Evolutionary conservation across 75 land plant species (phyloP).

Genomic region (Sequoia sempervirens): DNA sequence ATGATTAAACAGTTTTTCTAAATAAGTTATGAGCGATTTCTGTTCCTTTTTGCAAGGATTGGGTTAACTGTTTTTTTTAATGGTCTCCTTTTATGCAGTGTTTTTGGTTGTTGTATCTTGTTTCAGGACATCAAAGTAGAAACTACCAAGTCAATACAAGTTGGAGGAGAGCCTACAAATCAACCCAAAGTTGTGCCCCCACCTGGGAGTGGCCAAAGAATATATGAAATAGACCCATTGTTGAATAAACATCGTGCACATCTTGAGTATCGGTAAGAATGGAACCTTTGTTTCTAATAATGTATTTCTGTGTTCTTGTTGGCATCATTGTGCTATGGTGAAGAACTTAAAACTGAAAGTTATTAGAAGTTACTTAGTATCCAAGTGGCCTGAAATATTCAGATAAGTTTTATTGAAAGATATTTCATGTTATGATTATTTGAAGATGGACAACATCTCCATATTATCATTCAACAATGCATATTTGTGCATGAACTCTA

Average conservation of each 20-base stretch:
- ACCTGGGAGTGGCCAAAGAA: slow-evolving; percentile 77
- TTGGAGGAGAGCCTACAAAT: slow-evolving; percentile 3
- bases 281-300: background rate
- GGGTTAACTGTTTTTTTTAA: background rate
- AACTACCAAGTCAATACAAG: slow-evolving; percentile 2
- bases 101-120: background rate
- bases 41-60: slow-evolving; percentile 3
- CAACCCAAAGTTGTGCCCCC: slow-evolving; percentile 52
- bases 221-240: slow-evolving; percentile 79
- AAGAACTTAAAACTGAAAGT: too few relatives aligned
- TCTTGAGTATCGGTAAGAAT: slow-evolving; percentile 82
- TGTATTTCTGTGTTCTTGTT: background rate
- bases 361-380: too few relatives aligned
- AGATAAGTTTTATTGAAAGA: background rate
- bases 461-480: background rate
- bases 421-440: background rate
- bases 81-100: background rate
- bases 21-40: slow-evolving; percentile 3
- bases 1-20: background rate
- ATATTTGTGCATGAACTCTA: background rate
- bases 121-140: slow-evolving; percentile 1
- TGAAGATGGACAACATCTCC: background rate
- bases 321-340: background rate
- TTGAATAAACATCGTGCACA: slow-evolving; percentile 48
- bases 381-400: background rate